Base-by-base conservation (phyloP, 306 rosid genomes). In the Acacia acuminata region DNA sequence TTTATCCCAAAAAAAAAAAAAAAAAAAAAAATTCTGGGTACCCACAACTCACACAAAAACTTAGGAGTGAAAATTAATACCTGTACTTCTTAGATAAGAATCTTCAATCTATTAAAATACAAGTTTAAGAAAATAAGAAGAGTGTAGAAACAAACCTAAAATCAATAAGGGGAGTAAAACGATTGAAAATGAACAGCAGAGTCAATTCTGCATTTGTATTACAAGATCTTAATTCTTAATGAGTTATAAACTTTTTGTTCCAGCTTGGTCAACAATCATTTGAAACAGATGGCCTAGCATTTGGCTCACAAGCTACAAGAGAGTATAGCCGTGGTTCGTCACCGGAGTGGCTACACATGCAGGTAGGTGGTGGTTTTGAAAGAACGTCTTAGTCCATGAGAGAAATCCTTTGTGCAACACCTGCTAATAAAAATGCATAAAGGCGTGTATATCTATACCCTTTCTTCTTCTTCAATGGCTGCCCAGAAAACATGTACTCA, bases 321-420 rank as follows among this genome's bases (percentile, higher is more conserved):
- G 97, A 93, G 61, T 91, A 86, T 66, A 89, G 89, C 82, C 90
- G 93, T 1, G 94, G 95, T 34, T 85, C 94, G 38, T 91, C 98
- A 5, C 97, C 98, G 0, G 94, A 94, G 58, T 94, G 97, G 98
- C 80, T 94, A 85, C 98, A 94, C 73, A 94, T 94, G 98, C 98
- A 94, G 90, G 83, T 94, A 43, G 98, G 98, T 79, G 89, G 97
- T 32, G 89, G 93, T 81, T 94, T 91, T 67, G 97, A 90, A 85
- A 88, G 93, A 91, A 82, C 94, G 58, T 74, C 91, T 13, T 92
- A 91, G 82, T 81, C 83, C 45, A 25, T 70, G 81, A 25, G 58
- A 25, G 38, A 88, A 83, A 81, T 67, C 77, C 79, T 78, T 71
- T 30, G 32, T 42, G 45, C 53, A 70, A 77, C 58, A 78, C 58